A percentile compares a stretch with the other conserved stretches of the same genome.
Conservation (phyloP, 169 alveolate species). For the Cryptosporidium sp. region DNA sequence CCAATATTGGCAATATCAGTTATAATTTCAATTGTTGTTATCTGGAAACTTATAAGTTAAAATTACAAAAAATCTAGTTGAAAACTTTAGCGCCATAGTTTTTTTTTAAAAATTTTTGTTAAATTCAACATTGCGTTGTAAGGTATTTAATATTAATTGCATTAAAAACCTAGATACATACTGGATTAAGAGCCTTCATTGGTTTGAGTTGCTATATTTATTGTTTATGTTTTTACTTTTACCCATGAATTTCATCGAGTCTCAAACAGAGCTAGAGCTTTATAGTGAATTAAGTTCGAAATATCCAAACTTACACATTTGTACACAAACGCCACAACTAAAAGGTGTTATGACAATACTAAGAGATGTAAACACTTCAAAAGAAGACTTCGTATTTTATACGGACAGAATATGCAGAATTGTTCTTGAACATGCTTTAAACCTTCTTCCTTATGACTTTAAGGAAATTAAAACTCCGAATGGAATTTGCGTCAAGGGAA, state of each 20-base stretch:
- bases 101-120: neutral
- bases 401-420: conserved; percentile 70
- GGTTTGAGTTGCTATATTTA: neutral
- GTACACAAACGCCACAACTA: conserved; percentile 66
- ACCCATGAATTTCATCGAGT: neutral
- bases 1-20: conserved; percentile 60
- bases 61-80: neutral
- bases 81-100: neutral
- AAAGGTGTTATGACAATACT: conserved; percentile 71
- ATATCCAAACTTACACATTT: conserved; percentile 22
- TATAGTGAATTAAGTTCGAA: conserved; percentile 33
- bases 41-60: conserved; percentile 52
- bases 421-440: conserved; percentile 64
- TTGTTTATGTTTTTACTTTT: neutral
- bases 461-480: conserved; percentile 58
- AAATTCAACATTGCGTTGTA: neutral
- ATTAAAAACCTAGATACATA: neutral
- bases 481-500: conserved; percentile 28
- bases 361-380: conserved; percentile 63
- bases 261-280: conserved; percentile 6
- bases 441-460: conserved; percentile 55
- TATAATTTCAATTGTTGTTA: conserved; percentile 50
- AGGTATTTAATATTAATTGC: neutral
- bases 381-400: conserved; percentile 61
- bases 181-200: neutral